These are phyloP conservation scores for Mortierella antarctica DNA, from an alignment of 192 early-diverging fungal genomes.

Conservation along the genomic window DNA sequence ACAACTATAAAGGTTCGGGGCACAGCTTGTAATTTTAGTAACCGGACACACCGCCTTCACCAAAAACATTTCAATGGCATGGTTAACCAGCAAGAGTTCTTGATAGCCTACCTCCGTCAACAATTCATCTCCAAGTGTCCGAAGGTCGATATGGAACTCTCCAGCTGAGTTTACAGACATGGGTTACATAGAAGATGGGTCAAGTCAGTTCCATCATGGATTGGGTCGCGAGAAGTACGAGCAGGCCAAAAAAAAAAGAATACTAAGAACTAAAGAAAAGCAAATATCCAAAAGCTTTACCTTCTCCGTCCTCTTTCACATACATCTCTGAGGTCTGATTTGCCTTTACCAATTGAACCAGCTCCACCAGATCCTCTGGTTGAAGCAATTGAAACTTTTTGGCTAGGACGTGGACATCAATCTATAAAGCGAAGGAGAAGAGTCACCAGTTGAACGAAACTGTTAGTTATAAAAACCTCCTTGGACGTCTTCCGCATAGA, in stretches of 20 bases:
- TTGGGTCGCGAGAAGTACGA: background rate
- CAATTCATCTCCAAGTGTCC: constrained; percentile 51
- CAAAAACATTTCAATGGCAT: background rate
- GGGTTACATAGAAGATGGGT: background rate
- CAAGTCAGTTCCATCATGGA: background rate
- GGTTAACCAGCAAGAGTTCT: background rate
- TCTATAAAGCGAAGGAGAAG: constrained; percentile 5
- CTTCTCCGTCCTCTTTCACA: constrained; percentile 55
- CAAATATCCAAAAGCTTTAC: constrained; percentile 16
- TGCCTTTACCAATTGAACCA: constrained; percentile 52
- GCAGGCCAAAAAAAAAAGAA: background rate
- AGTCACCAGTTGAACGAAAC: background rate
- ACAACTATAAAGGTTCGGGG: constrained; percentile 7
- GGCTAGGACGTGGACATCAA: constrained; percentile 50
- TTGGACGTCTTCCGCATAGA: background rate
- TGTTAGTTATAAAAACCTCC: background rate
- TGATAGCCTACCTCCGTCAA: constrained; percentile 25
- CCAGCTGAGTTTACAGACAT: constrained; percentile 21
- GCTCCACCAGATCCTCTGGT: constrained; percentile 45
- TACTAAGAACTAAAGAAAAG: background rate
- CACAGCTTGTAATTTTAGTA: background rate
- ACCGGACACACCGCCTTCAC: background rate
- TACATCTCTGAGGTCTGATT: constrained; percentile 56
- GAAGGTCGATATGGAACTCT: constrained; percentile 57
- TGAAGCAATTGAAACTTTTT: constrained; percentile 53